Conservation (phyloP, 768 basidiomycete genomes). For the Leccinum fibrillosum region DNA sequence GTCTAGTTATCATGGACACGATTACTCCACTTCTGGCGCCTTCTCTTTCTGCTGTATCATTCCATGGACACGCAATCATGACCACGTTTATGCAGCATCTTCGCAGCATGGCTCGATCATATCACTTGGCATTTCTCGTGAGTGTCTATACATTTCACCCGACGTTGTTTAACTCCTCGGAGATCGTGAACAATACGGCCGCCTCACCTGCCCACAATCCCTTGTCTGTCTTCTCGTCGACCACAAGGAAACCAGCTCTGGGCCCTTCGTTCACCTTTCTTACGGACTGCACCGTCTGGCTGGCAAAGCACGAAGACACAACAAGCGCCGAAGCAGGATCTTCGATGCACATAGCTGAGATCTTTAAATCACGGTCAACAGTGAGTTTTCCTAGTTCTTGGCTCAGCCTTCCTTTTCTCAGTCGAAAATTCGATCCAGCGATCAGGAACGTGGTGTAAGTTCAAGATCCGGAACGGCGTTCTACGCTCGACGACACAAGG, state of each 20-base stretch:
- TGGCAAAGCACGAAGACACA: slow-evolving; percentile 33
- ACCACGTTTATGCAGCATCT: slow-evolving; percentile 66
- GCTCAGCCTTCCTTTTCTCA: neutral
- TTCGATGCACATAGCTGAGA: slow-evolving; percentile 35
- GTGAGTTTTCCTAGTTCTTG: slow-evolving; percentile 23
- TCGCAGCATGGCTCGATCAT: slow-evolving; percentile 44
- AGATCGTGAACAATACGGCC: slow-evolving; percentile 66
- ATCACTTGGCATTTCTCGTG: slow-evolving; percentile 52
- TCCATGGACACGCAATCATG: slow-evolving; percentile 78
- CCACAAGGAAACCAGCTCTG: slow-evolving; percentile 61
- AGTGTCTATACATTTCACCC: slow-evolving; percentile 21
- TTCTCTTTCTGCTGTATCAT: slow-evolving; percentile 58
- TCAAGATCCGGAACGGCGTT: slow-evolving; percentile 37
- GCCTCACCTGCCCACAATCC: slow-evolving; percentile 30
- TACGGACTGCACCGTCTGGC: slow-evolving; percentile 74
- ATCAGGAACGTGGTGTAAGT: slow-evolving; percentile 39
- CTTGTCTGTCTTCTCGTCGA: slow-evolving; percentile 32
- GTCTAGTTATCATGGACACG: slow-evolving; percentile 60
- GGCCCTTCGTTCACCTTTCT: slow-evolving; percentile 74
- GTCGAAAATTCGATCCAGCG: slow-evolving; percentile 22
- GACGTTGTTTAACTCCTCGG: neutral
- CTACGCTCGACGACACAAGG: slow-evolving; percentile 10
- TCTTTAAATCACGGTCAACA: slow-evolving; percentile 42
- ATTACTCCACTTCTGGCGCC: slow-evolving; percentile 65
- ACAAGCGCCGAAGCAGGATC: slow-evolving; percentile 15